Evolutionary conservation across 2,329 filamentous ascomycete genomes (phyloP).

Genomic region (Aspergillus sp.): DNA sequence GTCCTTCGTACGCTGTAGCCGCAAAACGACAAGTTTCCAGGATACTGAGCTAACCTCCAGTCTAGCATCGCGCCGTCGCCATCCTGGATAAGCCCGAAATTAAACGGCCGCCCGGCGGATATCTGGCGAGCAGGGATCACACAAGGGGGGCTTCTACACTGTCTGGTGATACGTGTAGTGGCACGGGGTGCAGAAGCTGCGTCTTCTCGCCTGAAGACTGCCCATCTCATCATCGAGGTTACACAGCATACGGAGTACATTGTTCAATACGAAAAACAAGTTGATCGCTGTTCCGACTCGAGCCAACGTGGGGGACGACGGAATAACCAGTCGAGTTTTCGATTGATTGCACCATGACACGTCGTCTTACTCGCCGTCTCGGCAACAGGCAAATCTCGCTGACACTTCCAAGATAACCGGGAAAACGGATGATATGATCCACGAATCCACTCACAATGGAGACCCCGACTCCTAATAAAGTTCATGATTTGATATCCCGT

Average conservation of each 20-base stretch:
- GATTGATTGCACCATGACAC: not conserved
- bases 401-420: not conserved
- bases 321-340: not conserved
- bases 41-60: no score
- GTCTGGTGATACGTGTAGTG: not conserved
- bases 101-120: not conserved
- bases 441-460: not conserved
- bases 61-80: no score
- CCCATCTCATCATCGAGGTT: slow-evolving; percentile 6
- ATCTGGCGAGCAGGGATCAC: not conserved
- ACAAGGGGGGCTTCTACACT: not conserved
- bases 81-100: not conserved
- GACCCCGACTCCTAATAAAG: not conserved
- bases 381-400: not conserved
- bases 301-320: slow-evolving; percentile 2
- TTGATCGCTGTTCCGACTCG: not conserved
- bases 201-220: not conserved
- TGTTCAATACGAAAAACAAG: not conserved
- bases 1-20: not conserved
- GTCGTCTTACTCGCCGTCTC: not conserved
- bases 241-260: slow-evolving; percentile 2
- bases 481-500: not conserved
- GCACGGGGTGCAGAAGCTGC: not conserved
- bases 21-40: not conserved
- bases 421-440: not conserved